Conservation (phyloP, 139 green algal genomes). For the Haematococcus lacustris region DNA sequence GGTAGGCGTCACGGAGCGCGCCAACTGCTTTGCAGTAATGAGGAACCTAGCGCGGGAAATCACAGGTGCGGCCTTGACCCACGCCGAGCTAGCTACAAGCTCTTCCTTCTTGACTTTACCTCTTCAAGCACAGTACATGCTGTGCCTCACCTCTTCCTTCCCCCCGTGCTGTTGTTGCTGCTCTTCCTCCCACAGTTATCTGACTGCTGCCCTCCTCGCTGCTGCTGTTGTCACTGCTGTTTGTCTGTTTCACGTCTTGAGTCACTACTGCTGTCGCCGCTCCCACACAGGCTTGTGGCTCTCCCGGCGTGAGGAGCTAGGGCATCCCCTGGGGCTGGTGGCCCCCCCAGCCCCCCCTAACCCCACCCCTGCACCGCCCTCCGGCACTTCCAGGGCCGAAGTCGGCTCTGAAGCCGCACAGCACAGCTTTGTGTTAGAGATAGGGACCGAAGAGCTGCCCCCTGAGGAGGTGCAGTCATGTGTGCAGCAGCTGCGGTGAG, state of each 20-base stretch:
- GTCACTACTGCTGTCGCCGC: no score
- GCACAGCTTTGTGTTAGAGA: conserved; percentile 94
- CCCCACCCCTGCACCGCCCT: background rate
- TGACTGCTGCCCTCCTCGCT: no score
- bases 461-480: conserved; percentile 76
- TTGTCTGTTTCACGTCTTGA: no score
- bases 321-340: conserved; percentile 72
- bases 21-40: conserved; percentile 90
- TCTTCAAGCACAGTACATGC: no score
- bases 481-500: conserved; percentile 71
- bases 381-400: background rate
- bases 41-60: conserved; percentile 65
- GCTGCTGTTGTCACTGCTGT: no score
- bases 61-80: conserved; percentile 40
- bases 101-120: no score
- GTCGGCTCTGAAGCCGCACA: no score
- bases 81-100: no score
- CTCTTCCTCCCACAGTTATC: no score
- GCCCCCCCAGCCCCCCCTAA: conserved; percentile 3
- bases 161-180: no score
- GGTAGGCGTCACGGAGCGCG: conserved; percentile 90
- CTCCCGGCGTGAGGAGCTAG: conserved; percentile 82
- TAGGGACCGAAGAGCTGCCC: conserved; percentile 96
- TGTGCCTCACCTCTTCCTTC: no score
- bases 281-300: conserved; percentile 85